Base-by-base conservation (phyloP, 2,329 filamentous ascomycete species). In the Aureobasidium mangrovei region DNA sequence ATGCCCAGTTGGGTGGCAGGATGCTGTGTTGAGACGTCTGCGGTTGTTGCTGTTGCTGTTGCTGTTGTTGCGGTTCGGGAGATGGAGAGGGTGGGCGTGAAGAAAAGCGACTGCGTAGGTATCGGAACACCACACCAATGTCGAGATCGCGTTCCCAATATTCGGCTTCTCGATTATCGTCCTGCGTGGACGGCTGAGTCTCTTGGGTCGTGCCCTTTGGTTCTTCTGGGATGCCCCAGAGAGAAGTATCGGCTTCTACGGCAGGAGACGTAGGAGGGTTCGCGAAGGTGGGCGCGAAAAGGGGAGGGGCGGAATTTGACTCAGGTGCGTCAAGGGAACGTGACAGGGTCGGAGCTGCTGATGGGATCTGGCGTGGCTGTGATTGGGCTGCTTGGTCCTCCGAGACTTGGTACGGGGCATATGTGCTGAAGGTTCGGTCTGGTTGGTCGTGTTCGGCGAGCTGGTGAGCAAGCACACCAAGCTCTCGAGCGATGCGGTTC, bases 121-220 rank as follows among this genome's bases (percentile, higher is more conserved):
- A 97, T 46, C 84, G 83, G 73, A 97, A 97, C 33, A 97, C 87
- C 67, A 95, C 86, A 65, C 86, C 87, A 60, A 96, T 81, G 64
- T 97, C 91, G 4, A 97, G 78, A 53, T 95, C 88, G 57, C 85
- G 84, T 70, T 97, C 91, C 93, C 93, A 98, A 65, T 95, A 93
- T 35, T 93, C 87, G 26, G 74, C 74, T 56, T 83, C 80, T 44
- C 71, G 68, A 7, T 39, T 70, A 62, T 39, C 69, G 64, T 60
- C 65, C 55, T 60, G 41, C 54, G 56, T 41, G 58, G 51, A 24
- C 36, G 51, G 32, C 54, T 60, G 32, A 53, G 60, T 55, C 48
- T 65, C 59, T 61, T 58, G 68, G 3, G 66, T 54, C 9, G 65
- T 60, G 7, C 62, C 57, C 10, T 72, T 67, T 9, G 77, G 72